Evolutionary conservation across 2,329 filamentous ascomycete genomes (phyloP), one percentile per base, ranked within the genome.

Genomic region (Paecilomyces fulvus): DNA sequence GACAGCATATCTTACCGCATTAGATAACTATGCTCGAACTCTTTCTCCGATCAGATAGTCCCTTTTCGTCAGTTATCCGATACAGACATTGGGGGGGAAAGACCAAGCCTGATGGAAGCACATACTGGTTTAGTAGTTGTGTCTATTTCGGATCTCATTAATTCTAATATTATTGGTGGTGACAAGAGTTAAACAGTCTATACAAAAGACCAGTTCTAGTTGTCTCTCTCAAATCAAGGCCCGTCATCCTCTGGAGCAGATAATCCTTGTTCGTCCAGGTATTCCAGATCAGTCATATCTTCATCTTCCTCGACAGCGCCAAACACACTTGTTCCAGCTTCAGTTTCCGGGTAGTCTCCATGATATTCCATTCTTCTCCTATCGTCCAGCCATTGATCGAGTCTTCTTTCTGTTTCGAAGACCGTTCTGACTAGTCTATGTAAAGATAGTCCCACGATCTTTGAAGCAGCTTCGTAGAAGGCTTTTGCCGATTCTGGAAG

Each of bases 381-480:
- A 46, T 68, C 67, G 51, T 67, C 73, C 56, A 70, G 64, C 65
- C 70, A 73, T 54, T 64, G 67, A 51, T 73, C 66, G 55, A 82
- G 65, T 58, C 65, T 75, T 55, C 67, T 59, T 64, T 86, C 83
- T 0, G 77, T 73, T 33, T 75, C 69, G 50, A 73, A 75, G 0
- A 84, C 80, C 14, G 77, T 79, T 55, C 69, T 70, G 12, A 83
- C 64, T 49, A 85, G 68, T 33, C 75, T 77, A 25, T 76, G 69
- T 50, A 84, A 58, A 10, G 77, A 77, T 31, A 82, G 62, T 6
- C 79, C 82, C 6, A 75, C 75, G 14, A 80, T 64, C 58, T 72
- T 73, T 9, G 81, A 80, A 10, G 75, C 79, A 51, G 76, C 70
- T 57, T 80, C 72, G 61, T 82, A 81, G 56, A 86, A 81, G 0